These are phyloP conservation scores for Stachybotrys elegans DNA, from an alignment of 2,329 filamentous ascomycete genomes.

Conservation along the genomic window DNA sequence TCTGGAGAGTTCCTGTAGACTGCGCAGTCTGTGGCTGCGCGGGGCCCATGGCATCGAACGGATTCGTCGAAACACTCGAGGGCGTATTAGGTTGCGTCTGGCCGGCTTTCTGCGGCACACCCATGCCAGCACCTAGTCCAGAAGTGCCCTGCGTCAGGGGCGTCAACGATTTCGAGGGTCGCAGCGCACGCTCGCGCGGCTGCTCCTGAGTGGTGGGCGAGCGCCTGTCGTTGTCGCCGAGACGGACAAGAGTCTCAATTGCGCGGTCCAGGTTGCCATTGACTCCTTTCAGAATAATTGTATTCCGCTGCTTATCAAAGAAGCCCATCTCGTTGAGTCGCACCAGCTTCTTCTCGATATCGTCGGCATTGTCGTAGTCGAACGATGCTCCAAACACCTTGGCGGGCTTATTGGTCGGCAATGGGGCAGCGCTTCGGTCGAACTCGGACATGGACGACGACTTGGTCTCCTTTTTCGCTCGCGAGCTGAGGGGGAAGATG, in stretches of 20 bases:
- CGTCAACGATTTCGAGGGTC: conserved; percentile 49
- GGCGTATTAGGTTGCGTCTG: conserved; percentile 32
- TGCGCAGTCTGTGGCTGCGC: conserved; percentile 58
- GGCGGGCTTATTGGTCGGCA: conserved; percentile 58
- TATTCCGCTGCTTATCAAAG: conserved; percentile 73
- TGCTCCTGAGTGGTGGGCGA: conserved; percentile 29
- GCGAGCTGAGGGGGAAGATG: conserved; percentile 59
- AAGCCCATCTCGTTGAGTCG: conserved; percentile 91
- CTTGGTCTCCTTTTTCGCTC: conserved; percentile 50
- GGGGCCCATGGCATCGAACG: conserved; percentile 57
- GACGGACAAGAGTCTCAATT: conserved; percentile 75
- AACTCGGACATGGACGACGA: conserved; percentile 19
- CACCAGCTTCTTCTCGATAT: conserved; percentile 70
- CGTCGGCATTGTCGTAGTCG: conserved; percentile 46
- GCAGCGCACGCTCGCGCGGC: conserved; percentile 41
- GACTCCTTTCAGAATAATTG: conserved; percentile 73
- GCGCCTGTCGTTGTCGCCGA: conserved; percentile 64
- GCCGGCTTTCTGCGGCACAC: conserved; percentile 20
- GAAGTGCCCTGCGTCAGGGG: conserved; percentile 38
- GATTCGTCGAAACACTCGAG: conserved; percentile 54
- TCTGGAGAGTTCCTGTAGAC: conserved; percentile 57
- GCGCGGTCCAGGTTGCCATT: conserved; percentile 82
- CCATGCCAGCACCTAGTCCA: conserved; percentile 26
- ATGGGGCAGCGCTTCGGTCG: conserved; percentile 28
- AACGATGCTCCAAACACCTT: conserved; percentile 66